Evolutionary conservation across 2,329 filamentous ascomycete genomes (phyloP), one percentile per base, ranked within the genome.

Genomic region (Zasmidium citrigriseum): DNA sequence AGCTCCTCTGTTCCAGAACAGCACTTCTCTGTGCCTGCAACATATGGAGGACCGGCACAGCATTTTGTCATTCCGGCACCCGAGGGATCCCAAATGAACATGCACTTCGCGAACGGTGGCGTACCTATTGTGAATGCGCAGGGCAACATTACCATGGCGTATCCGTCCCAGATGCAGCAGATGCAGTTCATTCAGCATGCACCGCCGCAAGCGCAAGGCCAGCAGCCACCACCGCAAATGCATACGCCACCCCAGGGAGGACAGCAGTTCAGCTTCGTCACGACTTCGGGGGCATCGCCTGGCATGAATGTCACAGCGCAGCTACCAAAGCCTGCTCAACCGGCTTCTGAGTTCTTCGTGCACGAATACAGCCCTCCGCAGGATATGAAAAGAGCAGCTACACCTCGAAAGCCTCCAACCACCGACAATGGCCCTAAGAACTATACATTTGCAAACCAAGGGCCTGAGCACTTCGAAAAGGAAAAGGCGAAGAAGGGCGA

Each of bases 391-490:
- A 64, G 66, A 21, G 62, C 66, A n/a, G 63, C 67, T 7, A 69
- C 66, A 14, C 69, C 69, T 16, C 64, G 72, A 4, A 72, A 69
- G 58, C 49, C 70, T 67, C 72, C 60, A n/a, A 64, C 54, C 59
- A n/a, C n/a, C 10, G 70, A 72, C 45, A 61, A 57, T 20, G 68
- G 62, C 11, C 71, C 75, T 1, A 80, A 79, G 68, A 78, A 72
- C 57, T 81, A 78, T 63, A 77, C 77, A 16, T 81, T 81, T 56
- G 76, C 77, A 47, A 80, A 80, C 50, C 76, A 78, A 57, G 75
- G 75, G 10, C 77, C 78, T 1, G 71, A 73, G 59, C 75, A 79
- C 62, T 80, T 79, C 63, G 69, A 70, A 58, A 69, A 68, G 58
- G 65, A 67, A 41, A 71, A 70, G 61, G 53, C 53, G 9, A 67